Base-by-base conservation (phyloP, 2,329 filamentous ascomycete genomes). In the Xylaria sp. region DNA sequence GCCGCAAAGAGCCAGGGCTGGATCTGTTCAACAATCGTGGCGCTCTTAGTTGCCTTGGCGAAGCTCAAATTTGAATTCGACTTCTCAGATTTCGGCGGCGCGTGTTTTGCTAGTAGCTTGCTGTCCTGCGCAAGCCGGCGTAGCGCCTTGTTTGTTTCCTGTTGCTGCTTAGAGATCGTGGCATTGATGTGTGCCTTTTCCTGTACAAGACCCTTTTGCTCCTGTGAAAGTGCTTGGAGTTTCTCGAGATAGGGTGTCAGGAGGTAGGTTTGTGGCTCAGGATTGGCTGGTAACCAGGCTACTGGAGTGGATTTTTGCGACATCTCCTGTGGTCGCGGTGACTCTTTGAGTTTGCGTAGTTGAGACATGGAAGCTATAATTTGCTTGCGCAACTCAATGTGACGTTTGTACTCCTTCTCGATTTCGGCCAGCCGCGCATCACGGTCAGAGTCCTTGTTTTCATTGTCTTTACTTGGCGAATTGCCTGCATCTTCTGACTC, bases 1-100 rank as follows among this genome's bases (percentile, higher is more conserved):
- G 88, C 85, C 1, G 89, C 88, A 72, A 83, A 84, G 9, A 88
- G 83, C 89, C 89, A 91, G 10, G 85, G 85, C 69, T 84, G 83
- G 58, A 88, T 81, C 51, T 82, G 81, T 38, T 75, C 78, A 23
- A 82, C 79, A 3, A 84, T 65, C 33, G 70, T 73, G 77, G 74
- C 73, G 3, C 77, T 77, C 5, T 79, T 77, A 31, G 84, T 77
- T 6, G 81, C 82, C n/a, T 83, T 80, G n/a, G 80, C 81, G 59
- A 86, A 81, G 49, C 82, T 81, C n/a, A 79, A 77, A 73, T 48
- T 67, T 3, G 62, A 28, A 17, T 63, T 58, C 4, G 53, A 36
- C 13, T 59, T 67, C 48, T 58, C 61, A 5, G 66, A 36, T 33
- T 53, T 63, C 33, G 66, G 61, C 7, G 67, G 51, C 0, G 86